Evolutionary conservation across 2,329 filamentous ascomycete genomes (phyloP).

Genomic region (Apiospora sp.): DNA sequence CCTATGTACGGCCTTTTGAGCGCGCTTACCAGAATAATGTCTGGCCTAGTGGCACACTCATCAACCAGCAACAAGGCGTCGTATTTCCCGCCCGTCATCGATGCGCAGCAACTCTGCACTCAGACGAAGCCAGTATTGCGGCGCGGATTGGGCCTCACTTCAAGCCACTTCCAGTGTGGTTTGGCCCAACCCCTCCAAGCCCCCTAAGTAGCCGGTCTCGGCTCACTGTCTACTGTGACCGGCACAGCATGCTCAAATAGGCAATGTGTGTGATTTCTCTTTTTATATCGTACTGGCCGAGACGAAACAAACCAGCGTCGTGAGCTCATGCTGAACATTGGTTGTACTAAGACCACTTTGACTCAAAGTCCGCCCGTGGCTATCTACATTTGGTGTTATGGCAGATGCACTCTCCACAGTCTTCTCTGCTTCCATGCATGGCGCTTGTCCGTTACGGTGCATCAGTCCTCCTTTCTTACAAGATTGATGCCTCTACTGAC

Average conservation of each 20-base stretch:
- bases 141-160: background rate
- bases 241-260: slow-evolving; percentile 16
- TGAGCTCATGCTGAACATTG: background rate
- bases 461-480: slow-evolving; percentile 15
- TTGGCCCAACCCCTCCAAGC: background rate
- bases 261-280: background rate
- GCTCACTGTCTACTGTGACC: background rate
- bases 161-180: slow-evolving; percentile 1
- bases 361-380: slow-evolving; percentile 2
- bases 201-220: background rate
- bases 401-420: background rate
- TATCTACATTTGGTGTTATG: background rate
- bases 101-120: background rate
- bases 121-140: background rate
- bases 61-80: background rate
- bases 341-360: background rate
- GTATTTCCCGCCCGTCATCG: background rate
- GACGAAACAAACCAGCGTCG: slow-evolving; percentile 6
- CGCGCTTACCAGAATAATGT: slow-evolving; percentile 6
- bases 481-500: slow-evolving; percentile 11
- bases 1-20: background rate
- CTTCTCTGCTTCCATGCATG: slow-evolving; percentile 23
- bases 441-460: slow-evolving; percentile 23
- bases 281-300: background rate
- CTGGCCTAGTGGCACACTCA: background rate